These are phyloP conservation scores for Penicillium nucicola DNA, from an alignment of 495 filamentous ascomycete species.

Conservation along the genomic window DNA sequence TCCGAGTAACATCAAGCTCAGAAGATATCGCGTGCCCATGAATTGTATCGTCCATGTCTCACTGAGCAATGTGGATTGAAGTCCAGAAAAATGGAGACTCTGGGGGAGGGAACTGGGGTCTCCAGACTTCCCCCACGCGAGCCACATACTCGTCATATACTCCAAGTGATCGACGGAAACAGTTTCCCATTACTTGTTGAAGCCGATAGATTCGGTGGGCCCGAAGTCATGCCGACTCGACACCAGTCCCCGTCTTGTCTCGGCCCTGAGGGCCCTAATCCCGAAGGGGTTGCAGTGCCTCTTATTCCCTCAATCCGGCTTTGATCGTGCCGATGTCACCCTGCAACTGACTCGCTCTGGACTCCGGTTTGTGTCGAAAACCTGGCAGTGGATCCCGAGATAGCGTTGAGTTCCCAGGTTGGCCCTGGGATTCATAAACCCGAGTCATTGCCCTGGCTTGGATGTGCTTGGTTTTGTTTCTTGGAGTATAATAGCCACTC, in stretches of 20 bases:
- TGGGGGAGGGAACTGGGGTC: conserved; percentile 13
- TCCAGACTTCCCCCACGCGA: conserved; percentile 7
- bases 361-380: background rate
- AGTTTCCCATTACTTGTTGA: background rate
- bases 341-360: conserved; percentile 6
- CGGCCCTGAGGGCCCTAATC: background rate
- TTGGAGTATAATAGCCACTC: conserved; percentile 1
- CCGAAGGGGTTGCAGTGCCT: background rate
- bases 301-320: conserved; percentile 18
- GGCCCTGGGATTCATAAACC: background rate
- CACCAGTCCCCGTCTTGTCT: background rate
- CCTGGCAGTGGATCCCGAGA: background rate
- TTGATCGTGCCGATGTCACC: conserved; percentile 15
- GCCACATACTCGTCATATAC: no score
- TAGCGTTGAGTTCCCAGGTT: background rate
- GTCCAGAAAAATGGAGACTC: conserved; percentile 9
- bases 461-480: background rate
- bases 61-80: no score
- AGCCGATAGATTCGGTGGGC: conserved; percentile 8
- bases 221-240: conserved; percentile 3
- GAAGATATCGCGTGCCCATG: no score
- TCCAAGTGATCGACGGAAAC: no score
- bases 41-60: no score
- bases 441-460: background rate
- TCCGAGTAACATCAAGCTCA: no score